Evolutionary conservation across 495 filamentous ascomycete species (phyloP), one percentile per base, ranked within the genome.

Genomic region (Pyrenopolyporus hunteri): DNA sequence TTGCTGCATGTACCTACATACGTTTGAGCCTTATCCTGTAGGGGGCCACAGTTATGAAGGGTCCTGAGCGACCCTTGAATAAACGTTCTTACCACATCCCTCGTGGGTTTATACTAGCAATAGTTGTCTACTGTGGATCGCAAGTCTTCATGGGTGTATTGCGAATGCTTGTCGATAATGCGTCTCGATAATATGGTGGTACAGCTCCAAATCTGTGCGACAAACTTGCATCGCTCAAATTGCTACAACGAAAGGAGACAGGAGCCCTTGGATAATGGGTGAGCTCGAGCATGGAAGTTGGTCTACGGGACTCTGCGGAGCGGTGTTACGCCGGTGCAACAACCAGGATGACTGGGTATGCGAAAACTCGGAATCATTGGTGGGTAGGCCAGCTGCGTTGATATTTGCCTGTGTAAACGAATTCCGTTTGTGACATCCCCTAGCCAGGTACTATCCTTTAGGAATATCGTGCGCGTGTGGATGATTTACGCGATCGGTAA

Each of bases 271-370:
- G 39, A 46, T 51, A 53, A 62, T 59, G 32, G 52, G 59, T 42
- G 51, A 59, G 49, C 53, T 63, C 25, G 36, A 59, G 55, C 48
- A 63, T 49, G 46, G 29, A 42, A 45, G 59, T 58, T 58, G 49
- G 37, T 20, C 36, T 67, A 62, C 63, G 63, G 63, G 63, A 62
- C 35, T 59, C 43, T 67, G 58, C 53, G 64, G 54, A 48, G 59
- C 25, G 36, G 44, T 55, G 64, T 67, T 63, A 56, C 59, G 52
- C 64, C 59, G 55, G 64, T 67, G 54, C 59, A 59, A 67, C 64
- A 59, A 40, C 58, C 26, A 58, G 52, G 52, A 63, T 63, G 51
- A 9, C 28, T 44, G 17, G 20, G 17, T 47, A 51, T 50, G 64
- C 48, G 50, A 17, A 32, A 13, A 39, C 33, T 33, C n/a, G 42